Evolutionary conservation across 257 asterid species (phyloP), one percentile per base, ranked within the genome.

Genomic region (Salvia rosmarinus): DNA sequence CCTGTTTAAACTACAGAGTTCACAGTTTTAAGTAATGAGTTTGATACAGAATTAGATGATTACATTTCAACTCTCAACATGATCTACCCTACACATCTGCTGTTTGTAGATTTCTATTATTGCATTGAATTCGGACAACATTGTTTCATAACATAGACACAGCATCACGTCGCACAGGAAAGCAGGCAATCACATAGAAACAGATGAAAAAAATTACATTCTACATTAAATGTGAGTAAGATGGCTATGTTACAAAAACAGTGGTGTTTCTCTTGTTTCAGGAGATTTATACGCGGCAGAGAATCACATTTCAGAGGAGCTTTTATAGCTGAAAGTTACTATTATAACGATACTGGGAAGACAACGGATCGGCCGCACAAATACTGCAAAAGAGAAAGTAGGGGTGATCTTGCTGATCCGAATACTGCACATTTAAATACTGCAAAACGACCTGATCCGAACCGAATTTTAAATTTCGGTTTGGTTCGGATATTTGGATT

Each of bases 221-320:
- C 68, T 60, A 79, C 71, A 80, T 55, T 7, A 54, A 70, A 70
- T 73, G 71, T 20, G 72, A 82, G 81, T 77, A 43, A 77, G 68
- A 67, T 65, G 75, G 75, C 76, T 71, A 56, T 49, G 67, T 68
- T 76, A 78, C 82, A 86, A 65, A 74, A 59, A 67, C 74, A 81
- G 71, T 74, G 77, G 76, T 47, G 72, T 68, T 81, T 72, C 86
- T 83, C 82, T 60, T 72, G 63, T 68, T 80, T 39, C 25, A 72
- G 23, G 59, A 71, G 79, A 63, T 81, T 70, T 79, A 77, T 83
- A 72, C 76, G 77, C 64, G 70, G 70, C 63, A 72, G 82, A 82
- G 77, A 80, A 73, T 78, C 69, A 78, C 74, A 85, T 69, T 10
- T 23, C 30, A 25, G 64, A 67, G 62, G 51, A 58, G 68, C 74